Evolutionary conservation across 192 early-diverging fungal species (phyloP).

Genomic region (Coemansia sp.): DNA sequence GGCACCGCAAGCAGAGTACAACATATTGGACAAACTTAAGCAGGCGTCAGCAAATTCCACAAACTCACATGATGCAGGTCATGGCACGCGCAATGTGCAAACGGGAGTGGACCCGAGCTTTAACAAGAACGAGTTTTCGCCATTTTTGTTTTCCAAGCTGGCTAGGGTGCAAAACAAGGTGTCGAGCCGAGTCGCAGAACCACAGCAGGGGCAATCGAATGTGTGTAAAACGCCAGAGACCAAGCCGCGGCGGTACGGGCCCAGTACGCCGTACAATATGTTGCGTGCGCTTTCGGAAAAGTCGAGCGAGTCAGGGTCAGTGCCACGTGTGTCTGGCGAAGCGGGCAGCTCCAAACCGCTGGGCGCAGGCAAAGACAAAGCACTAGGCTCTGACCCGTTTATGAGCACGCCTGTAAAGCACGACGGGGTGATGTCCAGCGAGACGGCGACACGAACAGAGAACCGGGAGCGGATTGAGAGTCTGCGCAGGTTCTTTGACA

Average conservation of each 20-base stretch:
- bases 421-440: not conserved
- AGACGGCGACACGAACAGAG: conserved; percentile 19
- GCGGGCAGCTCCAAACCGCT: not conserved
- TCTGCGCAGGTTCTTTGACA: conserved; percentile 32
- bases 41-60: too few species aligned
- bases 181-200: not conserved
- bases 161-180: not conserved
- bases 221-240: conserved; percentile 15
- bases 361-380: not conserved
- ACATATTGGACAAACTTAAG: too few species aligned
- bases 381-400: conserved; percentile 9
- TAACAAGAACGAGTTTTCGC: conserved; percentile 33
- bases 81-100: not conserved
- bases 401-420: conserved; percentile 27
- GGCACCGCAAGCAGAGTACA: not conserved
- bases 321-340: not conserved
- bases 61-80: not conserved
- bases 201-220: not conserved
- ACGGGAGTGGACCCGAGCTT: conserved; percentile 16
- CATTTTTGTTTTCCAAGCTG: conserved; percentile 26
- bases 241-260: conserved; percentile 13
- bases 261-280: conserved; percentile 21
- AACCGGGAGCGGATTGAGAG: conserved; percentile 31
- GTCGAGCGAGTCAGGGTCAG: conserved; percentile 20
- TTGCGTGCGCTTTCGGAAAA: conserved; percentile 36